Evolutionary conservation across 202 grass and related monocot species (phyloP), one percentile per base, ranked within the genome.

Genomic region (Elaeis oleifera): DNA sequence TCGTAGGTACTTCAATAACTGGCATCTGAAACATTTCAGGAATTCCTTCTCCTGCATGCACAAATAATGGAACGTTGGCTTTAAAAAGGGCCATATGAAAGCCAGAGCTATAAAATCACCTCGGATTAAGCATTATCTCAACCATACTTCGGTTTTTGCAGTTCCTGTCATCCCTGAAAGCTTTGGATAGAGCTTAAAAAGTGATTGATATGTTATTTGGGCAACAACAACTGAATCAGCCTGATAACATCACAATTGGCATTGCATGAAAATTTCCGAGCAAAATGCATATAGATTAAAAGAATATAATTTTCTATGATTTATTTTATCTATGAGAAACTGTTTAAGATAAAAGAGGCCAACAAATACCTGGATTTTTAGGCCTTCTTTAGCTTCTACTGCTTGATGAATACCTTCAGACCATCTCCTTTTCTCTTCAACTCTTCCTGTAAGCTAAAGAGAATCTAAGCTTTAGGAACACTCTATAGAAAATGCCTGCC

Each of bases 331-430:
- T 32, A 49, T 26, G 57, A 71, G 21, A 54, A 81, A 13, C 67
- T 9, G 52, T 19, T 20, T 25, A 70, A 68, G 18, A 61, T 29
- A 21, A 15, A 67, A 61, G 57, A 44, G 1, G 1, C 63, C 31
- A 61, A 79, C 39, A 70, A 50, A 53, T 63, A 89, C 92, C 87
- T 89, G 84, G 8, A 97, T 91, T 86, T 83, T 80, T 54, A 97
- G 74, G 65, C 79, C 87, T 79, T 96, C 92, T 86, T 97, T 97
- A 64, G 92, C 92, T 90, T 96, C 92, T 63, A 96, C 87, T 62
- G 92, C 87, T 91, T 96, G 92, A 71, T 97, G 92, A 75, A 97
- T 97, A 69, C 92, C 92, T 68, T 96, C 87, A 80, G 92, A 91
- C 92, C 92, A 97, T 80, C 92, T 85, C 76, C 92, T 85, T 89